Evolutionary conservation across 1,284 basidiomycete genomes (phyloP).

Genomic region (Volvariella surrecta): DNA sequence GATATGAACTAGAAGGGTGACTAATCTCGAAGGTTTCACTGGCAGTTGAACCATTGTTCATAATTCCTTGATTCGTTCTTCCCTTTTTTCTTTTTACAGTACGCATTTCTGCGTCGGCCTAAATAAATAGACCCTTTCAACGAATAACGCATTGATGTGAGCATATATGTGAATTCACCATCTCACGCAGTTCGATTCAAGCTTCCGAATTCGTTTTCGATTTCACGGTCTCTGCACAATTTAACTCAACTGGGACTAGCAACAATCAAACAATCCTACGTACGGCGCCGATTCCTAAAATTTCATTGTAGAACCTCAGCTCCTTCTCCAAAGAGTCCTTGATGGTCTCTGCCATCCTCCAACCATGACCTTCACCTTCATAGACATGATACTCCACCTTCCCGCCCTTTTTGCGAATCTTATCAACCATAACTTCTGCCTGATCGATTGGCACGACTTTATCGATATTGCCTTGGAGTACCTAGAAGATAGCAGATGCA

Average conservation of each 20-base stretch:
- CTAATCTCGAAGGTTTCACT: not conserved
- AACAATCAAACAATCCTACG: too few species aligned
- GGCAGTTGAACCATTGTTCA: not conserved
- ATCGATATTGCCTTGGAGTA: slow-evolving; percentile 48
- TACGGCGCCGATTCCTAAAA: slow-evolving; percentile 15
- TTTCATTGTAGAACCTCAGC: slow-evolving; percentile 31
- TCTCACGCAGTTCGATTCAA: too few species aligned
- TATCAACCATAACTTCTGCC: slow-evolving; percentile 37
- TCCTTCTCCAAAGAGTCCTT: slow-evolving; percentile 35
- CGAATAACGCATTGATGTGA: too few species aligned
- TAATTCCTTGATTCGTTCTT: not conserved
- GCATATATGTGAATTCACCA: too few species aligned
- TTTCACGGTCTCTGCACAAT: too few species aligned
- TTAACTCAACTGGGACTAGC: too few species aligned
- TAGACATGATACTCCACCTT: slow-evolving; percentile 41
- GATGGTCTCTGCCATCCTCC: slow-evolving; percentile 36
- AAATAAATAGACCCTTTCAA: too few species aligned
- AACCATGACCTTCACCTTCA: slow-evolving; percentile 50
- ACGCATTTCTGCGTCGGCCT: too few species aligned
- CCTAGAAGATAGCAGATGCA: slow-evolving; percentile 20
- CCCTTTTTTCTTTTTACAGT: not conserved
- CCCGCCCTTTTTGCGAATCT: slow-evolving; percentile 31
- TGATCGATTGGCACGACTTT: slow-evolving; percentile 50
- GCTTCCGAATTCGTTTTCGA: too few species aligned
- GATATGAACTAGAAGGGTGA: not conserved